Evolutionary conservation across 2,329 filamentous ascomycete genomes (phyloP).

Genomic region (Metarhizium humberi): DNA sequence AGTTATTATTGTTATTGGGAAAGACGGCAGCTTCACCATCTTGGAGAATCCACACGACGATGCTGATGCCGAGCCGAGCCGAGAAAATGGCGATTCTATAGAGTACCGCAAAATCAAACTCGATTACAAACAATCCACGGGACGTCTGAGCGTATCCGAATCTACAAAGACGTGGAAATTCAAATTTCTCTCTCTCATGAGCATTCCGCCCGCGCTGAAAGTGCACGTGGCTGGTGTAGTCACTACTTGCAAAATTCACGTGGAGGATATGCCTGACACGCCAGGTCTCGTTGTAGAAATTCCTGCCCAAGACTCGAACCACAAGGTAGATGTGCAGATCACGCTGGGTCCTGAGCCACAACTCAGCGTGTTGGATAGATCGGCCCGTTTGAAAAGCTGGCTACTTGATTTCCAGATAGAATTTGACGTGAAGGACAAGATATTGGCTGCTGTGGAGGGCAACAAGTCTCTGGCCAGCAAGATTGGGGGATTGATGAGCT

Average conservation of each 20-base stretch:
- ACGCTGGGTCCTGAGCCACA: slow-evolving; percentile 1
- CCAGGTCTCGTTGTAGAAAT: neutral
- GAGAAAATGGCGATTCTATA: neutral
- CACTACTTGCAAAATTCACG: neutral
- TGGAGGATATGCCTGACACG: neutral
- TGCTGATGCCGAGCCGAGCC: neutral
- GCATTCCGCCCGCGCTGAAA: neutral
- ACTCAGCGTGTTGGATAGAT: neutral
- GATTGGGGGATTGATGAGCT: slow-evolving; percentile 2
- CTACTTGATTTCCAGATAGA: slow-evolving; percentile 3
- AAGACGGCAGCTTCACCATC: slow-evolving; percentile 4
- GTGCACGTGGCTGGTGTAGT: neutral
- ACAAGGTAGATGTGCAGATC: neutral
- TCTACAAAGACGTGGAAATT: slow-evolving; percentile 4
- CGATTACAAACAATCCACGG: neutral
- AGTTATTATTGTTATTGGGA: neutral
- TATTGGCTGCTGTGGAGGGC: neutral
- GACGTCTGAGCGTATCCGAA: neutral
- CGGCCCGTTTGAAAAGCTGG: neutral
- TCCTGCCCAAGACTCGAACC: neutral
- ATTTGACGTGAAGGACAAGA: slow-evolving; percentile 3
- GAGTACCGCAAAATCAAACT: neutral
- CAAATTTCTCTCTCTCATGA: slow-evolving; percentile 1
- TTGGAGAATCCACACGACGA: slow-evolving; percentile 2
- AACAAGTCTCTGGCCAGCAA: neutral